Evolutionary conservation across 208 protist genomes (phyloP).

Genomic region (Leishmania tropica): DNA sequence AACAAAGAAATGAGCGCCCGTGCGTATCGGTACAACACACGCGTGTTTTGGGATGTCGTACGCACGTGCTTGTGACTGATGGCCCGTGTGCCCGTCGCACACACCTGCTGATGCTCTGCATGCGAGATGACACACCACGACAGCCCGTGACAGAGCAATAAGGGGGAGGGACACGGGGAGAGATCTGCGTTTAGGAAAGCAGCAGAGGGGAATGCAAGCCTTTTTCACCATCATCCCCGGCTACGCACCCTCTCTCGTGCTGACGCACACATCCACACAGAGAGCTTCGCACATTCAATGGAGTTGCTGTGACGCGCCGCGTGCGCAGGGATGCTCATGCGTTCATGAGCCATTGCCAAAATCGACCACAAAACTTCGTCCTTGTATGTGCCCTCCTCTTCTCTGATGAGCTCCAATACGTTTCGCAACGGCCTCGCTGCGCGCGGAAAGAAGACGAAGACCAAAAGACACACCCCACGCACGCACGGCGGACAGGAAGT

Average conservation of each 20-base stretch:
- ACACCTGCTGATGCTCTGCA: not conserved
- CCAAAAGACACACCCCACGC: not conserved
- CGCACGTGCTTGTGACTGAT: not conserved
- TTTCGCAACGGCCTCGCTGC: too few species aligned
- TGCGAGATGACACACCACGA: not conserved
- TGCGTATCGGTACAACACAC: not conserved
- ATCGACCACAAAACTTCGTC: not conserved
- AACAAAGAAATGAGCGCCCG: not conserved
- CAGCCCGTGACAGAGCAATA: not conserved
- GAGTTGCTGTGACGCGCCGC: not conserved
- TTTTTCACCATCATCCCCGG: not conserved
- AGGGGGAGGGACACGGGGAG: not conserved
- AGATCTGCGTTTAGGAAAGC: not conserved
- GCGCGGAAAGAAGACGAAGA: not conserved
- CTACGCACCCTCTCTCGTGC: not conserved
- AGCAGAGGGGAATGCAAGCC: not conserved
- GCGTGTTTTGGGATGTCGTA: too few species aligned
- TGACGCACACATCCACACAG: not conserved
- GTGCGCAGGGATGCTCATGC: not conserved
- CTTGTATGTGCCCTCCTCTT: not conserved
- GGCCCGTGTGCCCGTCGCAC: not conserved
- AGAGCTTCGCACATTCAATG: not conserved
- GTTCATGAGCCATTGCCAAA: not conserved
- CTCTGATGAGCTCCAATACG: not conserved
- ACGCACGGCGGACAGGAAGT: too few species aligned